Base-by-base conservation (phyloP, 768 basidiomycete species). In the Suillus cothurnatus region DNA sequence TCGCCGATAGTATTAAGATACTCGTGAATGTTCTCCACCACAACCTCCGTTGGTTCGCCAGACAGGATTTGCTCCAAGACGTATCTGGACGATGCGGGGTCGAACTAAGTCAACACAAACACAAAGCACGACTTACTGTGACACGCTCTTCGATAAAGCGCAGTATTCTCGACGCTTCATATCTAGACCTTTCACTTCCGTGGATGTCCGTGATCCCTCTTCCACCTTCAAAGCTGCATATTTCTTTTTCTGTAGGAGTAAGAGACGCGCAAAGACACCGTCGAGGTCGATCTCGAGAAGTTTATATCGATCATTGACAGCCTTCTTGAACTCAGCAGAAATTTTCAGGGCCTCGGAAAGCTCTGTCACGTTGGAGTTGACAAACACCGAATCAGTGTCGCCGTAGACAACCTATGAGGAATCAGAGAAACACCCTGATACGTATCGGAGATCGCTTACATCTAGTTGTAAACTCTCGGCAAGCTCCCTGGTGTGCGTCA, bases 121-220 rank as follows among this genome's bases (percentile, higher is more conserved):
- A 6, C 6, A 26, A 56, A 3, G 45, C 14, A 32, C 55, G 0
- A 82, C 95, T 69, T 70, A 98, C 95, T 92, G 91, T 0, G 96
- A 98, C 38, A 95, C 90, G 47, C 86, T 88, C 79, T 99, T 99
- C 2, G 96, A 98, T 61, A 99, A 77, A 0, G 85, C 85, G 67
- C 92, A 96, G 76, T 94, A 99, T 75, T 99, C 97, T 82, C 97
- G 83, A 53, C 97, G 88, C 77, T 99, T 99, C 97, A 99, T 99
- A 78, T 99, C 97, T 28, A 99, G 81, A 77, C 97, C 97, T 72
- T 99, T 99, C 76, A 99, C 82, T 72, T 99, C 97, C 2, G 87
- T 92, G 17, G 86, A 87, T 0, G 92, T 91, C 64, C 86, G 84
- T 0, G 85, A 84, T 32, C 88, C 88, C 68, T 95, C 93, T 71